Evolutionary conservation across 805 yeast species (phyloP).

Genomic region (Myxozyma kluyveri): DNA sequence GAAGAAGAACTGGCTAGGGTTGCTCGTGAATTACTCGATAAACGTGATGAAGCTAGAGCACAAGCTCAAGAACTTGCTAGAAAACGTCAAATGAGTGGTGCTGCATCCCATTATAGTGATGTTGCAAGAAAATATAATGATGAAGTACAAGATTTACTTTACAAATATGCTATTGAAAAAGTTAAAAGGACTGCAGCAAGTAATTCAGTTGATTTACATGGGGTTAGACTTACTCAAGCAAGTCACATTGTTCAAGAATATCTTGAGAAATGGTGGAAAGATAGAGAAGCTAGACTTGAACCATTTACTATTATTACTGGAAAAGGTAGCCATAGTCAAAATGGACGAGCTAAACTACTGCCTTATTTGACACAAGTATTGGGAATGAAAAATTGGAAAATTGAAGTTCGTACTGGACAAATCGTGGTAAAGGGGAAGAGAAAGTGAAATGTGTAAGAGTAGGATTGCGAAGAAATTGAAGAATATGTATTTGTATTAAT

Average conservation of each 20-base stretch:
- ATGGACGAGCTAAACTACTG: slow-evolving; percentile 16
- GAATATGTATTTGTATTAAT: background rate
- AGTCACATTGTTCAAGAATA: slow-evolving; percentile 8
- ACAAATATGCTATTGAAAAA: slow-evolving; percentile 4
- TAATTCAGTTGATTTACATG: slow-evolving; percentile 17
- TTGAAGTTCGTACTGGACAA: slow-evolving; percentile 10
- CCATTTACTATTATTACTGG: slow-evolving; percentile 27
- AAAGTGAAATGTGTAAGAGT: background rate
- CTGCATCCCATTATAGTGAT: slow-evolving; percentile 2
- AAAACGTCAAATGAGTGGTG: slow-evolving; percentile 3
- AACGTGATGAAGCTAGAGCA: slow-evolving; percentile 6
- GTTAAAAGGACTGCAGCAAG: slow-evolving; percentile 6
- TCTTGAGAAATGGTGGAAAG: slow-evolving; percentile 17
- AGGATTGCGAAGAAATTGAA: no score
- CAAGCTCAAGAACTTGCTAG: slow-evolving; percentile 11
- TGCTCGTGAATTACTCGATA: no score
- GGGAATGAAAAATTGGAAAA: slow-evolving; percentile 17
- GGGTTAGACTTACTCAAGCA: slow-evolving; percentile 13
- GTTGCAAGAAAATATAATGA: background rate
- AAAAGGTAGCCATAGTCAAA: slow-evolving; percentile 19
- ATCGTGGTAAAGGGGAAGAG: slow-evolving; percentile 13
- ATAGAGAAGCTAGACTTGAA: background rate
- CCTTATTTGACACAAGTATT: slow-evolving; percentile 18
- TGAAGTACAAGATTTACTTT: slow-evolving; percentile 1
- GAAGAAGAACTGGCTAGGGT: no score